Base-by-base conservation (phyloP, 192 early-diverging fungal genomes). In the Backusella luteola region DNA sequence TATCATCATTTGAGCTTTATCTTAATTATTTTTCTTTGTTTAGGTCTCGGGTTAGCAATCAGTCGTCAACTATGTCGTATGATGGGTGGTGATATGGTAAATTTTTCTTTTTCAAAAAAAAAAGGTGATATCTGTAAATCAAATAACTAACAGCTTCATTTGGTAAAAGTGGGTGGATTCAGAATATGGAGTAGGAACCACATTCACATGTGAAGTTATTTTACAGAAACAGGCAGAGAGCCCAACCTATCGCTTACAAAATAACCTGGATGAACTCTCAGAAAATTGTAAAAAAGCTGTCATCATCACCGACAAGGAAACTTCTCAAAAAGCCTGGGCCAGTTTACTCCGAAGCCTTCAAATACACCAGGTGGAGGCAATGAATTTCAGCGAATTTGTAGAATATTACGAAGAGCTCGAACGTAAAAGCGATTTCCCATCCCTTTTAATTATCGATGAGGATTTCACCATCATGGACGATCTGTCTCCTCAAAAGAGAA, bases 41-140 rank as follows among this genome's bases (percentile, higher is more conserved):
- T 92, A 12, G 90, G 89, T 3, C 77, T 92, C n/a, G 91, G 91
- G 2, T 79, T 92, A 34, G 89, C 89, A 23, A 92, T 92, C 38
- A 88, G 86, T 32, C 84, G 88, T 35, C 80, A 83, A 8, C 81
- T 92, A 1, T 83, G 84, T 56, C 77, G 85, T 75, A 74, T 88
- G 71, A 92, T 92, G 91, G 89, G 90, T 39, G 91, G 89, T n/a
- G 75, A 75, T 36, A 91, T 91, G 82, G 76, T 77, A 77, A 77
- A 12, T 15, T 56, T 23, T 56, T 21, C 19, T 21, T 52, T 52
- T n/a, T 7, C n/a, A n/a, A 17, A 17, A 49, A 49, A n/a, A 52
- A 21, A n/a, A n/a, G n/a, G n/a, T n/a, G n/a, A n/a, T n/a, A n/a
- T n/a, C n/a, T n/a, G n/a, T n/a, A n/a, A n/a, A n/a, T n/a, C 6